A percentile compares a stretch with the other conserved stretches of the same genome.
Evolutionary conservation across 225 moss, liverwort and hornwort species (phyloP).

Genomic region (Bryum argenteum): DNA sequence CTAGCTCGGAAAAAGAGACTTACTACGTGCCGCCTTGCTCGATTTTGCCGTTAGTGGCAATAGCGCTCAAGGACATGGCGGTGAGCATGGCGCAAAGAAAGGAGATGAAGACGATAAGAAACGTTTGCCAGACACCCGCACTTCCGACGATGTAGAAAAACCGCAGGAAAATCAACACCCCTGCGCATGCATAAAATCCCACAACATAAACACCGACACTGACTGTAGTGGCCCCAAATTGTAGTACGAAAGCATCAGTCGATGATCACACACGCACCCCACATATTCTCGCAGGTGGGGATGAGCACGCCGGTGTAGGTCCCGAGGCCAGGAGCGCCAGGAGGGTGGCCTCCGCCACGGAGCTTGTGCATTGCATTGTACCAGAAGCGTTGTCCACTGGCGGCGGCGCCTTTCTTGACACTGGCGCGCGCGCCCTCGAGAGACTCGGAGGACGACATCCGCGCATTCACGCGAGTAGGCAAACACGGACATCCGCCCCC

Average conservation of each 20-base stretch:
- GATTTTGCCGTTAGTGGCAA: slow-evolving; percentile 96
- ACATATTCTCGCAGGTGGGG: slow-evolving; percentile 97
- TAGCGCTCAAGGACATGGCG: slow-evolving; percentile 88
- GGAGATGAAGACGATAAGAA: slow-evolving; percentile 76
- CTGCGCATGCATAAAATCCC: slow-evolving; percentile 38
- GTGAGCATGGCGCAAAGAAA: slow-evolving; percentile 88
- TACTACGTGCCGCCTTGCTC: slow-evolving; percentile 99
- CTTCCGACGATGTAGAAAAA: slow-evolving; percentile 96
- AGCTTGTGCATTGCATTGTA: slow-evolving; percentile 49
- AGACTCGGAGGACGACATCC: slow-evolving; percentile 58
- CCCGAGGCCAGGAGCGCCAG: slow-evolving; percentile 53
- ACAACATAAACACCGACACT: not conserved
- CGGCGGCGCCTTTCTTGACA: slow-evolving; percentile 42
- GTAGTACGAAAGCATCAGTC: too few relatives aligned
- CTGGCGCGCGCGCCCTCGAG: slow-evolving; percentile 44
- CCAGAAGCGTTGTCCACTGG: slow-evolving; percentile 38
- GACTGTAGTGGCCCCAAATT: not conserved
- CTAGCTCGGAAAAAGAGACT: slow-evolving; percentile 22
- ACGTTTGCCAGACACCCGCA: slow-evolving; percentile 95
- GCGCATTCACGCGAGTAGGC: slow-evolving; percentile 42
- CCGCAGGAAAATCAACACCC: slow-evolving; percentile 90
- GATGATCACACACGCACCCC: slow-evolving; percentile 65
- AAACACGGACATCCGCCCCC: slow-evolving; percentile 35
- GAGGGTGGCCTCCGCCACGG: slow-evolving; percentile 27
- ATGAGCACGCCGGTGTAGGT: slow-evolving; percentile 88